These are phyloP conservation scores for Clonostachys rosea DNA, from an alignment of 2,329 filamentous ascomycete genomes.

Conservation along the genomic window DNA sequence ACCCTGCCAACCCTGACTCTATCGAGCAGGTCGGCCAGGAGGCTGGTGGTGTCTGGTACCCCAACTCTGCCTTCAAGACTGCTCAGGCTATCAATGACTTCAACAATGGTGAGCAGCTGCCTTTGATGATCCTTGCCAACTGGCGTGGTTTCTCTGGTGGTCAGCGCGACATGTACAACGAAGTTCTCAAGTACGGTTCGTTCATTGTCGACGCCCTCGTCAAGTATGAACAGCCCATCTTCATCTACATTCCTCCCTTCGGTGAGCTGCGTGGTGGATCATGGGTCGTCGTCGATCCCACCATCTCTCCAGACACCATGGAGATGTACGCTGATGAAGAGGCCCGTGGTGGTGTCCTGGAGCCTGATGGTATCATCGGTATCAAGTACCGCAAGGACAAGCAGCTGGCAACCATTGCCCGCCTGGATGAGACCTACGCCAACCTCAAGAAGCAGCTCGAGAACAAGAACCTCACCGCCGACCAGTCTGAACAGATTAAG, in stretches of 20 bases:
- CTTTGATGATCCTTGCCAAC: slow-evolving; percentile 98
- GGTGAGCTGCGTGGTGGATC: slow-evolving; percentile 98
- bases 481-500: slow-evolving; percentile 77
- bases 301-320: slow-evolving; percentile 95
- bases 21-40: slow-evolving; percentile 93
- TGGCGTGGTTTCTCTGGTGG: slow-evolving; percentile 99
- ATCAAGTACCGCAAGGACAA: slow-evolving; percentile 99
- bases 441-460: slow-evolving; percentile 75
- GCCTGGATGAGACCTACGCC: slow-evolving; percentile 80
- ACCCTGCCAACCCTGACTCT: slow-evolving; percentile 96
- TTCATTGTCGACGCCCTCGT: slow-evolving; percentile 98
- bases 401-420: slow-evolving; percentile 96
- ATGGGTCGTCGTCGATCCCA: slow-evolving; percentile 98
- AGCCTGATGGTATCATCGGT: slow-evolving; percentile 95
- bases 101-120: slow-evolving; percentile 97
- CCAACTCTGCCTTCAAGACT: slow-evolving; percentile 99
- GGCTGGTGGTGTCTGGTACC: slow-evolving; percentile 99
- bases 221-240: slow-evolving; percentile 98
- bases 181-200: slow-evolving; percentile 98
- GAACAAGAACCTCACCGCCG: slow-evolving; percentile 58
- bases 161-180: slow-evolving; percentile 99
- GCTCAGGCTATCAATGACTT: slow-evolving; percentile 98
- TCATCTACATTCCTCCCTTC: slow-evolving; percentile 96
- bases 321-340: slow-evolving; percentile 99
- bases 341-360: slow-evolving; percentile 90